Base-by-base conservation (phyloP, 225 moss, liverwort and hornwort genomes). In the Polytrichum commune region DNA sequence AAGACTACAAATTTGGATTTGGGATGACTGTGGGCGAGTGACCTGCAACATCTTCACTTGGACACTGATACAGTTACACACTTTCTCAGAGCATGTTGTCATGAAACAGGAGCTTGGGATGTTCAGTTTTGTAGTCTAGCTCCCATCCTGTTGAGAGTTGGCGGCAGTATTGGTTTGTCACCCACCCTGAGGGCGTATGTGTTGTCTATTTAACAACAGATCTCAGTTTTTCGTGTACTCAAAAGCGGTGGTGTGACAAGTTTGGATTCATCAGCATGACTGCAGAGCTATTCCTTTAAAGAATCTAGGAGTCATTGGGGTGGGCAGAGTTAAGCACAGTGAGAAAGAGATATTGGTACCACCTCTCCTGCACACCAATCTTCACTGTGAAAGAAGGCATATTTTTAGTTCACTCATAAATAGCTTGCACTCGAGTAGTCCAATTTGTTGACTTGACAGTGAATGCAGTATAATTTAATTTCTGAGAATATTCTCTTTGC, bases 1-100 rank as follows among this genome's bases (percentile, higher is more conserved):
- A 98, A 77, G 97, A 98, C 80, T 98, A 98, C 88, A 98, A 98
- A 76, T 98, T 98, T 74, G 97, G 97, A 16, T 98, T 98, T 86
- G 97, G 97, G 73, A 94, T 98, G 97, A 98, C 97, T 35, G 97
- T 98, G 76, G 97, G 97, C 82, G 97, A 98, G 78, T 98, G 72
- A 79, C 69, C 73, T 46, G 46, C 46, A 46, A 46, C 72, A 63
- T 62, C 61, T 64, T 35, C 55, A 71, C 73, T 70, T 72, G 80
- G 83, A 74, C 75, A 79, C 74, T 66, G 71, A 74, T 75, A 75
- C 75, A 77, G 71, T 80, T 65, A 75, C 73, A 73, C 77, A 75
- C 66, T 35, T 35, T 35, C 35, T 53, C 33, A 75, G 78, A 61
- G 83, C 75, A 76, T 83, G 46, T 69, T 79, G 72, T 67, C 69